Conservation (phyloP, 805 yeast genomes). For the Wickerhamiella spandovensis region DNA sequence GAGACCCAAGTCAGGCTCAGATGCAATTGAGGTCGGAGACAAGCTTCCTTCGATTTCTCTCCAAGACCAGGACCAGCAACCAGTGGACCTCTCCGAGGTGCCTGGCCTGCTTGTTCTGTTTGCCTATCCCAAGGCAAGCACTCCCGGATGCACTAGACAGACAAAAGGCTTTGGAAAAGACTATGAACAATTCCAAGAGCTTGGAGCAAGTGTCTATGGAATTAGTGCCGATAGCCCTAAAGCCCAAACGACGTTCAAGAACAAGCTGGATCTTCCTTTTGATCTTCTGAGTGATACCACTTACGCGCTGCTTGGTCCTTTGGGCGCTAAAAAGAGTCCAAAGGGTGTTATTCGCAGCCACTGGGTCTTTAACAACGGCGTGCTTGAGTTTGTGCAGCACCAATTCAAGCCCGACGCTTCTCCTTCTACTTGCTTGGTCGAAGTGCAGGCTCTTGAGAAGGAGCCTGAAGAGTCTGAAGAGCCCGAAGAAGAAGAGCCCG, state of each 20-base stretch:
- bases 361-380: conserved; percentile 76
- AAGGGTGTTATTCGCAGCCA: conserved; percentile 77
- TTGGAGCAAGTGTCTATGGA: conserved; percentile 54
- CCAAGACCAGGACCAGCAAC: conserved; percentile 55
- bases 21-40: conserved; percentile 33
- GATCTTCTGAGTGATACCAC: conserved; percentile 66
- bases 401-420: conserved; percentile 34
- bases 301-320: conserved; percentile 47
- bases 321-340: conserved; percentile 78
- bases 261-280: conserved; percentile 61
- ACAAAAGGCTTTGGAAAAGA: conserved; percentile 77
- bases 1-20: conserved; percentile 14
- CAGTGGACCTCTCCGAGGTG: conserved; percentile 35
- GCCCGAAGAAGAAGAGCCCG: background rate
- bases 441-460: conserved; percentile 5
- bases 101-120: conserved; percentile 37
- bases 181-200: conserved; percentile 38
- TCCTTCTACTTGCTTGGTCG: conserved; percentile 20
- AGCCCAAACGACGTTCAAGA: conserved; percentile 63
- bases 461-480: background rate
- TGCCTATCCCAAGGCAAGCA: conserved; percentile 80
- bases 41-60: conserved; percentile 51
- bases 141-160: conserved; percentile 95
- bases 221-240: conserved; percentile 70
- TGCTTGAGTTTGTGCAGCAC: conserved; percentile 39